Conservation (phyloP, 768 basidiomycete species). For the Imleria badia region DNA sequence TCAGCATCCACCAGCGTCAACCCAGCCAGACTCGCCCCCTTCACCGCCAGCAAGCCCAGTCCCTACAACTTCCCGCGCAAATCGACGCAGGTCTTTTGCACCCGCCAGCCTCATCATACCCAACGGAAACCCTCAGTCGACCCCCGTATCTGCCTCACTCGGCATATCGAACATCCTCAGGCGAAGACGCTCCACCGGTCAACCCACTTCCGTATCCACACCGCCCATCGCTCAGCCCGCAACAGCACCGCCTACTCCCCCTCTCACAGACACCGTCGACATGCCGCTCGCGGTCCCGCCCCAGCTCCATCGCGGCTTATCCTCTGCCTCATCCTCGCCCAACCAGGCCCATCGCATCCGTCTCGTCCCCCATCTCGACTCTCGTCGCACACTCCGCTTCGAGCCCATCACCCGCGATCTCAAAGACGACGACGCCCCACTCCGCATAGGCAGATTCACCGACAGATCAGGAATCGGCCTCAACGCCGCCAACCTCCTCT, state of each 20-base stretch:
- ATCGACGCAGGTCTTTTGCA: slow-evolving; percentile 42
- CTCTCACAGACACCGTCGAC: slow-evolving; percentile 3
- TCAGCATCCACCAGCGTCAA: slow-evolving; percentile 32
- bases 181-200: slow-evolving; percentile 63
- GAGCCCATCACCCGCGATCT: slow-evolving; percentile 91
- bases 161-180: slow-evolving; percentile 65
- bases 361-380: slow-evolving; percentile 94
- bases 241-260: slow-evolving; percentile 15
- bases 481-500: slow-evolving; percentile 63
- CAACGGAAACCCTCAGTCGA: slow-evolving; percentile 27
- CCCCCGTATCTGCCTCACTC: slow-evolving; percentile 31
- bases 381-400: slow-evolving; percentile 84
- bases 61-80: slow-evolving; percentile 31
- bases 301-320: slow-evolving; percentile 19
- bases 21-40: slow-evolving; percentile 36
- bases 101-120: slow-evolving; percentile 35
- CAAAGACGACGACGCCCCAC: slow-evolving; percentile 58
- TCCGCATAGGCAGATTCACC: slow-evolving; percentile 94
- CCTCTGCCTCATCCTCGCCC: slow-evolving; percentile 18
- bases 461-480: slow-evolving; percentile 73
- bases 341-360: slow-evolving; percentile 70
- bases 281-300: slow-evolving; percentile 24
- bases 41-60: slow-evolving; percentile 45
- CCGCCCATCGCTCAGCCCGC: not conserved
- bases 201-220: no score